Conservation (phyloP, 192 early-diverging fungal species). For the Coemansia sp. region DNA sequence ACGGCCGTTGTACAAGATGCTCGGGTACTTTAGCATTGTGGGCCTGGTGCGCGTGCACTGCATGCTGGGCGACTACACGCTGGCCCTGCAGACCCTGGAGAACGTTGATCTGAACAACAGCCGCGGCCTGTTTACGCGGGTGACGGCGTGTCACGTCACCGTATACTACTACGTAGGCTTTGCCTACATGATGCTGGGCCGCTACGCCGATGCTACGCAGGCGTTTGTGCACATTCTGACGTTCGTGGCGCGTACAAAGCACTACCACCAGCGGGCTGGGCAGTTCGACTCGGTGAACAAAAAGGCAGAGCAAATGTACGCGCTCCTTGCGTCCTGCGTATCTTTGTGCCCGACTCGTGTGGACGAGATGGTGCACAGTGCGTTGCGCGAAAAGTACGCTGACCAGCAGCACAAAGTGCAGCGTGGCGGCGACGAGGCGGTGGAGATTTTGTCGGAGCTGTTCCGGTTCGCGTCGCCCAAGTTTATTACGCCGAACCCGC, state of each 20-base stretch:
- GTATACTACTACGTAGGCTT: conserved; percentile 98
- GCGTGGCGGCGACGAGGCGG: conserved; percentile 79
- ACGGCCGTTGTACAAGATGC: conserved; percentile 91
- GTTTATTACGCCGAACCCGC: conserved; percentile 88
- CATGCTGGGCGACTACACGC: conserved; percentile 91
- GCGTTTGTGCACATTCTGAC: conserved; percentile 87
- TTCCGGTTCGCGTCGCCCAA: conserved; percentile 91
- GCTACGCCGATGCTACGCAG: conserved; percentile 94
- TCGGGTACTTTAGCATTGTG: conserved; percentile 95
- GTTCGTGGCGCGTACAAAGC: conserved; percentile 88
- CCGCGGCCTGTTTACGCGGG: conserved; percentile 87
- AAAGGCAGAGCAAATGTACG: conserved; percentile 96
- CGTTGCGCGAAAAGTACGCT: conserved; percentile 88
- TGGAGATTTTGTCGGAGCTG: conserved; percentile 83
- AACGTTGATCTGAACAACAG: conserved; percentile 93
- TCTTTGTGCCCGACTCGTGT: conserved; percentile 89
- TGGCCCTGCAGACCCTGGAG: conserved; percentile 95
- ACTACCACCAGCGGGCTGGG: conserved; percentile 90
- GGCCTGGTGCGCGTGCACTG: conserved; percentile 93
- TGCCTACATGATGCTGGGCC: conserved; percentile 97
- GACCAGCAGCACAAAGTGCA: conserved; percentile 89
- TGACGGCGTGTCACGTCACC: conserved; percentile 96
- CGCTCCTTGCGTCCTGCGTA: conserved; percentile 85
- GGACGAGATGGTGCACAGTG: conserved; percentile 89
- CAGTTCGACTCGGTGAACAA: conserved; percentile 90